Evolutionary conservation across 352 stramenopile species (phyloP).

Genomic region (Pythium vanterpoolii): DNA sequence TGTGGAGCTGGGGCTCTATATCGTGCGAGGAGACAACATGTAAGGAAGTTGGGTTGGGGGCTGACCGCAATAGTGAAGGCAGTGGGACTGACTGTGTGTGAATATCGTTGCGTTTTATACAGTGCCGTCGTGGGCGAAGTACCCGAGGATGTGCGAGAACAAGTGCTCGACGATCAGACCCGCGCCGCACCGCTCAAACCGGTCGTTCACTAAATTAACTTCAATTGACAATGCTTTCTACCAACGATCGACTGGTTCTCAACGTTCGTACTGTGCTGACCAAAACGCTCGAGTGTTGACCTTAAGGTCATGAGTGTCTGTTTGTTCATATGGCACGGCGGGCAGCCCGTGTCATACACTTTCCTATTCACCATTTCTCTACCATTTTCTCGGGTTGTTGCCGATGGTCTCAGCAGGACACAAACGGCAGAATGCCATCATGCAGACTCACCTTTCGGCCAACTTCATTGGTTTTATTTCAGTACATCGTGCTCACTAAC

Average conservation of each 20-base stretch:
- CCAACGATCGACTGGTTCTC: neutral
- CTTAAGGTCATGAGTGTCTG: too few species aligned
- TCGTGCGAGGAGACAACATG: constrained; percentile 94
- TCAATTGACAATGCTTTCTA: neutral
- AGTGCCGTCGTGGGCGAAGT: constrained; percentile 83
- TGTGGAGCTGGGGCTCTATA: constrained; percentile 90
- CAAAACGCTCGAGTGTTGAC: neutral
- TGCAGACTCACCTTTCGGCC: too few species aligned
- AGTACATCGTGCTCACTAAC: neutral
- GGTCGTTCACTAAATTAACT: constrained; percentile 84
- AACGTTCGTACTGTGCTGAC: neutral
- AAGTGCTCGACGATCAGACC: constrained; percentile 88
- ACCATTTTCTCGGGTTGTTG: neutral
- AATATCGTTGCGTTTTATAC: neutral
- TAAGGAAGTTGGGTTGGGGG: constrained; percentile 25
- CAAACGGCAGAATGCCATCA: too few species aligned
- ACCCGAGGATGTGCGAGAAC: constrained; percentile 83
- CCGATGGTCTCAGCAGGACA: too few species aligned
- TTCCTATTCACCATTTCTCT: too few species aligned
- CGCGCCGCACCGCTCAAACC: constrained; percentile 87
- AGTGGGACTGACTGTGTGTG: neutral
- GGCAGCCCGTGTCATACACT: too few species aligned
- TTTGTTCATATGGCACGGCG: too few species aligned
- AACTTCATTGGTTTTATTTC: neutral
- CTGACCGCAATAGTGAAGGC: too few species aligned